A percentile compares a stretch with the other conserved stretches of the same genome.
phyloP scores from a whole-genome alignment of 2,329 filamentous ascomycete species.

The Pseudogymnoascus sp. region DNA sequence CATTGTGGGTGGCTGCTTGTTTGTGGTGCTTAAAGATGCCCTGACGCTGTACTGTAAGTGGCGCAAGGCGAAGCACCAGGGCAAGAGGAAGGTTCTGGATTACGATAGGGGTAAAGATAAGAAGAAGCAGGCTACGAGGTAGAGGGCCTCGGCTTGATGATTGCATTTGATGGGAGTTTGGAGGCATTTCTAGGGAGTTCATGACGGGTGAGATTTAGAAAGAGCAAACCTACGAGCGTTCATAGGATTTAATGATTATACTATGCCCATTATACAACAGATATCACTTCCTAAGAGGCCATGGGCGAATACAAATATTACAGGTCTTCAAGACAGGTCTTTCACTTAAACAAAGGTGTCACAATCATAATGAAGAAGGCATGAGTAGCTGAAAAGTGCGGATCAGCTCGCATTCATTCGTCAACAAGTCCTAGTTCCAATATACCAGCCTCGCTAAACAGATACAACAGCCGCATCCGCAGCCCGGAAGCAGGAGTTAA shows the following conservation, averaged over 20 bases:
- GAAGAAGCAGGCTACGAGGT: background rate
- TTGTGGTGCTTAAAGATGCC: conserved; percentile 71
- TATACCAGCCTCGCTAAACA: conserved; percentile 9
- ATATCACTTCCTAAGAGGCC: background rate
- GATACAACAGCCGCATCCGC: conserved; percentile 4
- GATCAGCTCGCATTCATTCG: conserved; percentile 7
- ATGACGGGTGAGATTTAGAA: background rate
- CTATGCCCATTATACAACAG: background rate
- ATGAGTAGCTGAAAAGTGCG: conserved; percentile 4
- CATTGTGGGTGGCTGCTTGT: conserved; percentile 79
- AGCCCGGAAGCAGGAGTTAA: background rate
- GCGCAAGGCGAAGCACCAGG: conserved; percentile 49
- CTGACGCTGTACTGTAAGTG: conserved; percentile 57
- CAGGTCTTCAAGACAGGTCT: background rate
- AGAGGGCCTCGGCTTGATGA: background rate
- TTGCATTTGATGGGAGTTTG: conserved; percentile 4
- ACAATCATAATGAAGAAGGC: background rate
- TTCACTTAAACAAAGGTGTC: background rate
- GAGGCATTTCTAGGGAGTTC: background rate
- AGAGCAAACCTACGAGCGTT: background rate
- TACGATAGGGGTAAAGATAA: conserved; percentile 15
- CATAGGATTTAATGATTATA: background rate
- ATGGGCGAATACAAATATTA: background rate
- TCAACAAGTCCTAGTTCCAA: conserved; percentile 8
- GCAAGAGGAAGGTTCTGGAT: conserved; percentile 41